Base-by-base conservation (phyloP, 225 moss, liverwort and hornwort species). In the Takakia lepidozioides region DNA sequence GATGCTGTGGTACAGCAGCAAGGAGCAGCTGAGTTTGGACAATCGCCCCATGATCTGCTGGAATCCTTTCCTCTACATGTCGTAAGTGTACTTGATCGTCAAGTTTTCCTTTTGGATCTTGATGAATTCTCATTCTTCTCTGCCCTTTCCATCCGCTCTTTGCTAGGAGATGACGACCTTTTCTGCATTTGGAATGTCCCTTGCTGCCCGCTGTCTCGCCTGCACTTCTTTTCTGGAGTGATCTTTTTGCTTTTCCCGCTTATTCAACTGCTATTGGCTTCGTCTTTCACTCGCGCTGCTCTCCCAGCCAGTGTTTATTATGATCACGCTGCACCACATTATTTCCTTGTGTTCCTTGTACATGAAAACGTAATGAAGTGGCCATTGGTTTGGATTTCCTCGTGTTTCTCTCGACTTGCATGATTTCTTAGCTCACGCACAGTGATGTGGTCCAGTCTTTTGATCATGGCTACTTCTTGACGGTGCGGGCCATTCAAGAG, bases 401-500 rank as follows among this genome's bases (percentile, higher is more conserved):
- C 18, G 18, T 24, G 22, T 49, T 49, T 49, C 27, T 26, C 16
- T 27, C 20, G 51, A 61, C 3, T 22, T 25, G 18, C 11, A 18
- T 17, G 2, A 35, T 50, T 32, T 57, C 37, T 25, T 43, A 37
- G 45, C 49, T 5, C 14, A 46, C 32, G 49, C 11, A 48, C 18
- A 48, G 46, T 49, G 21, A 32, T 69, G 62, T 68, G 54, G 64
- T 77, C 61, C 70, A 83, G 83, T 73, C 86, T 46, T 83, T 87
- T 51, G 86, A 87, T 54, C 86, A 87, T 30, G 86, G 86, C 48
- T 83, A 83, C 56, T 87, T 87, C 63, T 64, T 83, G 75, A 83
- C 86, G 54, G 86, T 87, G 45, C 72, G 76, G 55, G 83, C 86
- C 43, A 80, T 87, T 45, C 86, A 87, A 74, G 83, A 83, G 66